Conservation (phyloP, 202 grass and related monocot species). For the Zizania palustris region DNA sequence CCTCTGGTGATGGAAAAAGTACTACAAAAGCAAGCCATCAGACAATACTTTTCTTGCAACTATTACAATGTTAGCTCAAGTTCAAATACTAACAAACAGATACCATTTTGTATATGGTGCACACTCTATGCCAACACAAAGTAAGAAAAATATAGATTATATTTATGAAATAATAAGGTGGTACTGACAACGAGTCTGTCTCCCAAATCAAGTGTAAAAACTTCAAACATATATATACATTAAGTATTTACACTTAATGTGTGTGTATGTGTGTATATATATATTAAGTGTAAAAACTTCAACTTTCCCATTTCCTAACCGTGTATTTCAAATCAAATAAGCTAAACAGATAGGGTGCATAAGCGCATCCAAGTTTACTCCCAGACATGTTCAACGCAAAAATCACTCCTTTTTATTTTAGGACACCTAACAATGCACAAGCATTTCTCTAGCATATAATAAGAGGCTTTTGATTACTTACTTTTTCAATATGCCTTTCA, state of each 20-base stretch:
- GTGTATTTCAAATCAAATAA: neutral
- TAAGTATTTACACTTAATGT: no score
- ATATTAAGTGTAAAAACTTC: neutral
- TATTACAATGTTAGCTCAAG: conserved; percentile 24
- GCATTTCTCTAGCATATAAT: neutral
- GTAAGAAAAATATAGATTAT: neutral
- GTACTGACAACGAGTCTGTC: neutral
- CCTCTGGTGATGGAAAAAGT: conserved; percentile 12
- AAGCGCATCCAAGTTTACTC: no score
- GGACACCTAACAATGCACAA: neutral
- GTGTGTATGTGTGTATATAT: no score
- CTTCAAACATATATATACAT: neutral
- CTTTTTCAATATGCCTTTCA: conserved; percentile 73
- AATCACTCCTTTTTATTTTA: neutral
- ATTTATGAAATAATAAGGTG: neutral
- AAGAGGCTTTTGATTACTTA: conserved; percentile 46
- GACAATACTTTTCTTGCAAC: neutral
- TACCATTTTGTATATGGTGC: conserved; percentile 14
- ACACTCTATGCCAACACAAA: conserved; percentile 20
- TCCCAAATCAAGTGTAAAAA: neutral
- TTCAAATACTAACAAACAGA: conserved; percentile 21
- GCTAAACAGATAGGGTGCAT: no score
- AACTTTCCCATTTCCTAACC: neutral
- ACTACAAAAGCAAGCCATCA: conserved; percentile 27
- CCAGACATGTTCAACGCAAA: neutral